Conservation (phyloP, 2,329 filamentous ascomycete species). For the Colletotrichum magnum region DNA sequence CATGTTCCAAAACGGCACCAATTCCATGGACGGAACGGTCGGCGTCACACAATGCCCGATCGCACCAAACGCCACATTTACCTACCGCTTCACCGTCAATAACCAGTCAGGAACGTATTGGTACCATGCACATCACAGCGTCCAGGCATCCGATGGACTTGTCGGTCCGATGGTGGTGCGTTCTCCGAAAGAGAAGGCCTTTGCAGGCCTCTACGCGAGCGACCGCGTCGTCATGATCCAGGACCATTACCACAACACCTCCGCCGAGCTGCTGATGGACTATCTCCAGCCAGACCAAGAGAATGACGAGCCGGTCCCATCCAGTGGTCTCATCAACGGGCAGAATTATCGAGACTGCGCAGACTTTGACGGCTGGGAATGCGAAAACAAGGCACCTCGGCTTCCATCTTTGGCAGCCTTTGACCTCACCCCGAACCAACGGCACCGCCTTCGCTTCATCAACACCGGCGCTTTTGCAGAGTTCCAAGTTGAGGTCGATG, state of each 20-base stretch:
- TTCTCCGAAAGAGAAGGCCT: conserved; percentile 59
- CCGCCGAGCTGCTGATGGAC: conserved; percentile 63
- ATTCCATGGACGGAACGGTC: conserved; percentile 79
- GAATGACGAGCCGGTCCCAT: conserved; percentile 75
- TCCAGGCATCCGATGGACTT: conserved; percentile 78
- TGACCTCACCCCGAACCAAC: conserved; percentile 65
- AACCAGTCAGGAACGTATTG: conserved; percentile 64
- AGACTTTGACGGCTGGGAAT: conserved; percentile 56
- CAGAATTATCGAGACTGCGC: conserved; percentile 51
- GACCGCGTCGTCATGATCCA: conserved; percentile 78
- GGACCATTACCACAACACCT: conserved; percentile 79
- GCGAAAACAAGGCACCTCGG: conserved; percentile 51
- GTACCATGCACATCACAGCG: conserved; percentile 77
- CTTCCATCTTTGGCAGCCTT: conserved; percentile 47
- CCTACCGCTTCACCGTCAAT: conserved; percentile 76
- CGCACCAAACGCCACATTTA: conserved; percentile 72
- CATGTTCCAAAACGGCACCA: conserved; percentile 82
- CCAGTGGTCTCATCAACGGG: conserved; percentile 76
- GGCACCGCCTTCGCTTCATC: conserved; percentile 76
- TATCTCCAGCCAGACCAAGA: conserved; percentile 69
- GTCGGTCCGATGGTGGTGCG: conserved; percentile 78
- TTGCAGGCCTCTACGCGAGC: conserved; percentile 44
- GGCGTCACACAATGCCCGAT: conserved; percentile 79
- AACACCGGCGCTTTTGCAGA: conserved; percentile 81
- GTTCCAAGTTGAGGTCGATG: conserved; percentile 80